A percentile compares a stretch with the other conserved stretches of the same genome.
Conservation (phyloP, 2,329 filamentous ascomycete genomes). For the Hymenoscyphus fructigenus region DNA sequence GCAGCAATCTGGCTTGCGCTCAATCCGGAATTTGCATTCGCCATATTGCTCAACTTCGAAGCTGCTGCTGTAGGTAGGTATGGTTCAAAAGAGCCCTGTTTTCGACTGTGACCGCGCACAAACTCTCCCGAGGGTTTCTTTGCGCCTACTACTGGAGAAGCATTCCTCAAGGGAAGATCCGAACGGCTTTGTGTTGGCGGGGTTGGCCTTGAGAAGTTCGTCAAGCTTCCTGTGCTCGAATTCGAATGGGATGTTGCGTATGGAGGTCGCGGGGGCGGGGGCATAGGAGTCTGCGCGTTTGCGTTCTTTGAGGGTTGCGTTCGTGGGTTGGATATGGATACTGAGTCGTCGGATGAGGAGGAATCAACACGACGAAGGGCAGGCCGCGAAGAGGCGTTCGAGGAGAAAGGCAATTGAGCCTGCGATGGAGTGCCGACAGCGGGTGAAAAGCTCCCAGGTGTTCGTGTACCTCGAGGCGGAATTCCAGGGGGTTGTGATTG, state of each 20-base stretch:
- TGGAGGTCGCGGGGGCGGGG: conserved; percentile 47
- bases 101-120: conserved; percentile 59
- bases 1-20: conserved; percentile 77
- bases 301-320: conserved; percentile 25
- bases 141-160: conserved; percentile 46
- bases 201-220: conserved; percentile 60
- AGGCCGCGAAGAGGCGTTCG: conserved; percentile 38
- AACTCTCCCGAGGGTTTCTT: conserved; percentile 36
- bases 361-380: conserved; percentile 47
- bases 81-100: conserved; percentile 75
- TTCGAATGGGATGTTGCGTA: conserved; percentile 50
- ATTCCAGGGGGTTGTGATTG: conserved; percentile 28
- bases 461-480: conserved; percentile 27
- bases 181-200: conserved; percentile 21
- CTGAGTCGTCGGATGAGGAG: conserved; percentile 45
- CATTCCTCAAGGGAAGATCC: conserved; percentile 33
- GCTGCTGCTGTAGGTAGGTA: conserved; percentile 58
- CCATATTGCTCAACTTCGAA: conserved; percentile 39
- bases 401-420: conserved; percentile 17
- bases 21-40: conserved; percentile 41
- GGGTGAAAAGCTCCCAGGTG: conserved; percentile 37
- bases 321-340: conserved; percentile 48
- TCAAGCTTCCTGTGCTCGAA: conserved; percentile 46
- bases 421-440: conserved; percentile 29
- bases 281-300: conserved; percentile 24